These are phyloP conservation scores for Eruca vesicaria DNA, from an alignment of 441 rosid genomes.

Conservation along the genomic window DNA sequence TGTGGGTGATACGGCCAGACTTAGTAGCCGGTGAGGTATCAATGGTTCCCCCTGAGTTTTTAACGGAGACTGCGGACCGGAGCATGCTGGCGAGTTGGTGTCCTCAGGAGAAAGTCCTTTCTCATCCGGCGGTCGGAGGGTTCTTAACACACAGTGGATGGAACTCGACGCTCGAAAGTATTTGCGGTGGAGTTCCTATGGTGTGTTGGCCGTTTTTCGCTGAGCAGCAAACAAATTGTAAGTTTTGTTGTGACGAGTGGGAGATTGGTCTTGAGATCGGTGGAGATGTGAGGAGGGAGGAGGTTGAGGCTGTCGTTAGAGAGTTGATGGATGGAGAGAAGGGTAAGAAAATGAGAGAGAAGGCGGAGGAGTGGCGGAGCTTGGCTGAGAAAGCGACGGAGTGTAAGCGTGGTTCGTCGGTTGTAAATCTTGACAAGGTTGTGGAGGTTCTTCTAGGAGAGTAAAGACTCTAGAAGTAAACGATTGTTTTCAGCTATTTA, in stretches of 20 bases:
- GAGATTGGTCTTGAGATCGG: constrained; percentile 40
- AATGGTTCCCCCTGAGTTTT: constrained; percentile 32
- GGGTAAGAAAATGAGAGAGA: constrained; percentile 40
- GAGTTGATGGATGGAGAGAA: constrained; percentile 43
- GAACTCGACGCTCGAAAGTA: constrained; percentile 46
- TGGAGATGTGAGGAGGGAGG: constrained; percentile 34
- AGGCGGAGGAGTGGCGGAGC: constrained; percentile 31
- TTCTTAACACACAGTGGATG: constrained; percentile 48
- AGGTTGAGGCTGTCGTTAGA: constrained; percentile 37
- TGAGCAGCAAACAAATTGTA: constrained; percentile 43
- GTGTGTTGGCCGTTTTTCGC: constrained; percentile 51
- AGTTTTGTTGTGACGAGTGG: constrained; percentile 37
- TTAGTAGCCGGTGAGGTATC: constrained; percentile 31
- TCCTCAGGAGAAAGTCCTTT: constrained; percentile 40
- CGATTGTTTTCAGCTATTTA: neutral
- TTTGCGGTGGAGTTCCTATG: constrained; percentile 39
- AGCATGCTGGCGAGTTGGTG: constrained; percentile 44
- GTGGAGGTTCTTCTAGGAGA: constrained; percentile 22
- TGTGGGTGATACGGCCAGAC: constrained; percentile 50
- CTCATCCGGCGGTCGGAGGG: constrained; percentile 40
- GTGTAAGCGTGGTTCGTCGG: constrained; percentile 29
- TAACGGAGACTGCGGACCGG: constrained; percentile 24
- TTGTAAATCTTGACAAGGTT: constrained; percentile 27
- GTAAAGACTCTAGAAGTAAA: neutral
- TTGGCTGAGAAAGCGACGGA: constrained; percentile 23